Base-by-base conservation (phyloP, 176 grass and related monocot genomes). In the Oryza australiensis region DNA sequence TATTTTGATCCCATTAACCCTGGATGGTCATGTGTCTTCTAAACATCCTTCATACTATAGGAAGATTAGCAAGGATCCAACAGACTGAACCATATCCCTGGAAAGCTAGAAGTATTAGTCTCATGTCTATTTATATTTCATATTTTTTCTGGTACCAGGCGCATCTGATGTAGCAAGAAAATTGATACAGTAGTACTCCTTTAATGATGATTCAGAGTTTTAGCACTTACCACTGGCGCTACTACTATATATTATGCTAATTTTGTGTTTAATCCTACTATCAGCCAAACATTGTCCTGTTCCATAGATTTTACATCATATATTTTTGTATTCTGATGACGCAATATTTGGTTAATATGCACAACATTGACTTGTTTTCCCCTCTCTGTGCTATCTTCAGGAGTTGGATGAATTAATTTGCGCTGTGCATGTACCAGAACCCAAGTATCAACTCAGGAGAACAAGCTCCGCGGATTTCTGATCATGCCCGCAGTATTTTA, bases 371-470 rank as follows among this genome's bases (percentile, higher is more conserved):
- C 20, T 67, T 33, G 5, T 28, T 46, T 18, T 12, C 37, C 27
- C 59, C 84, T 38, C 76, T 77, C 67, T 80, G 27, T 32, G 29
- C 43, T 48, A 30, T 57, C 13, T 83, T 86, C 87, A 99, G 96
- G 93, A 89, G 38, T 89, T 98, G 60, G 85, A 98, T 74, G 93
- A 85, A 64, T 74, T 98, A 75, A 81, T 99, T 34, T 90, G 64
- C 40, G 27, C 85, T 12, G 80, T 59, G 20, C 72, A 93, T 65
- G 68, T 73, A 15, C 85, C 85, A 1, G 91, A 94, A 71, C 93
- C 89, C 20, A 95, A 89, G 64, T 95, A 91, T 66, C 93, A 91
- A 78, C 93, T 99, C 62, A 92, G 96, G 69, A 89, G 96, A 89
- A 95, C 89, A 60, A 88, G 85, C 78, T 99, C 96, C 0, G 79